Percentiles rank a stretch among this genome's conserved stretches.
Conservation (phyloP, 2,329 filamentous ascomycete species). For the Colletotrichum sojae region DNA sequence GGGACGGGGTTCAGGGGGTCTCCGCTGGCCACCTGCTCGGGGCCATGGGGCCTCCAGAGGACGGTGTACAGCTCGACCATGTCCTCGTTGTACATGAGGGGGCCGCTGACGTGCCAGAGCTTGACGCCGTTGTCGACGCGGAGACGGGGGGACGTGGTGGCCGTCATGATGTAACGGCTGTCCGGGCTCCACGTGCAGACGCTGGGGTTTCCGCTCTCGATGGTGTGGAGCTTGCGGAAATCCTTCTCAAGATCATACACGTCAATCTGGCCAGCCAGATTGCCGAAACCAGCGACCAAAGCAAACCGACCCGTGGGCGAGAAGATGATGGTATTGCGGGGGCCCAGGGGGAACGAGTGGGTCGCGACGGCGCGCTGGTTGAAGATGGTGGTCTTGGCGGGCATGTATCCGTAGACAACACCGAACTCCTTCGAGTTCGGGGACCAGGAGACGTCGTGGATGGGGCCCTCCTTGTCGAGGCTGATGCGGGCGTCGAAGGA, state of each 20-base stretch:
- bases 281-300: conserved; percentile 95
- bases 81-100: conserved; percentile 95
- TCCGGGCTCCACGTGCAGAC: conserved; percentile 98
- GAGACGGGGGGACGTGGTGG: conserved; percentile 95
- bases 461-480: conserved; percentile 96
- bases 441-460: conserved; percentile 98
- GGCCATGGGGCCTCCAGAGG: conserved; percentile 84
- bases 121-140: conserved; percentile 97
- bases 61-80: conserved; percentile 95
- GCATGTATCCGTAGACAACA: conserved; percentile 98
- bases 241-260: conserved; percentile 97
- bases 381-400: conserved; percentile 99
- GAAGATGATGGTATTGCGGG: conserved; percentile 95
- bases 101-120: conserved; percentile 92
- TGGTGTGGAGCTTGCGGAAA: conserved; percentile 91
- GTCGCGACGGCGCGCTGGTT: conserved; percentile 87
- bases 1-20: conserved; percentile 84
- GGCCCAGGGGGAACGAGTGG: conserved; percentile 88
- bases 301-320: conserved; percentile 95
- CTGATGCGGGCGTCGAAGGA: conserved; percentile 93
- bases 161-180: conserved; percentile 94
- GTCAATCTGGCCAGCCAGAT: conserved; percentile 97
- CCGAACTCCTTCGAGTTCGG: conserved; percentile 98
- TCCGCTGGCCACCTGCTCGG: conserved; percentile 69
- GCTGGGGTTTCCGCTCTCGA: conserved; percentile 95